Evolutionary conservation across 768 basidiomycete genomes (phyloP), one percentile per base, ranked within the genome.

Genomic region (Trametes cubensis): DNA sequence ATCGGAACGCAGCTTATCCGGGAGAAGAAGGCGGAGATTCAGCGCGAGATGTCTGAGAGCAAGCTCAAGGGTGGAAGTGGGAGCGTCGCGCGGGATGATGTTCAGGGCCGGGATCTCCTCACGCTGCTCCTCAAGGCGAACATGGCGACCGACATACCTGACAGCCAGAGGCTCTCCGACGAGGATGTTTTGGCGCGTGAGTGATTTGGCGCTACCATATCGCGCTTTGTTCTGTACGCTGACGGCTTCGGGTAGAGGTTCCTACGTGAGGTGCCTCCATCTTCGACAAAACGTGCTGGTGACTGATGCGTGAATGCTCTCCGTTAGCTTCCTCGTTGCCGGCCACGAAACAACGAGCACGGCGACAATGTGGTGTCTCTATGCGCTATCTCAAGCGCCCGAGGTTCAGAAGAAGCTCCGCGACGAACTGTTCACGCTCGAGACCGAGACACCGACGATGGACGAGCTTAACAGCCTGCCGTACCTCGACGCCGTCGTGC

Each of bases 401-500:
- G 72, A 72, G 1, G 65, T 77, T 30, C 80, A 80, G 67, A 51
- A 70, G 18, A 71, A 72, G 26, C 72, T 82, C 1, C 78, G 78
- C 21, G 71, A 76, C 6, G 81, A 82, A 65, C 65, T 81, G 8
- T 64, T 71, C 39, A 69, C 74, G 0, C 75, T 86, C 15, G 68
- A 78, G 1, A 85, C 83, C 0, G 67, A 66, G 13, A 53, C 48
- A 0, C 88, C 89, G 3, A 79, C 80, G 3, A 89, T 91, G 85
- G 89, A 92, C 45, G 80, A 86, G 30, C 79, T 92, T 3, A 82
- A 84, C 59, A 75, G 79, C 1, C 75, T 94, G 6, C 81, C 86
- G 0, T 90, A 88, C 68, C 83, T 92, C n/a, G 90, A 90, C 62
- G 78, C 77, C n/a, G 81, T 88, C 10, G 78, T 87, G 2, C 80